Evolutionary conservation across 108 stramenopile species (phyloP).

Genomic region (Cyclotella cryptica): DNA sequence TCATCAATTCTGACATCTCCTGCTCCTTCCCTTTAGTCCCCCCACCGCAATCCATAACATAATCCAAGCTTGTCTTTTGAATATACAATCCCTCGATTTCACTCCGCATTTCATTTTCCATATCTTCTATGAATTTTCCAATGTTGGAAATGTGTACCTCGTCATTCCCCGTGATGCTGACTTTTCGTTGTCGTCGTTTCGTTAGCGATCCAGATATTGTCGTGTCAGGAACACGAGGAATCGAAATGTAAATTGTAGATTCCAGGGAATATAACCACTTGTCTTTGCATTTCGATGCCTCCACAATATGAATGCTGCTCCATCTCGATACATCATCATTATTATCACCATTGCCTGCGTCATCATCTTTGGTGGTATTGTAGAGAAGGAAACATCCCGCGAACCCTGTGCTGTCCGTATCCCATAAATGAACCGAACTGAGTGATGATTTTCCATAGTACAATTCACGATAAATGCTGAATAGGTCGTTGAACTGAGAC

Average conservation of each 20-base stretch:
- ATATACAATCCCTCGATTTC: conserved; percentile 87
- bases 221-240: conserved; percentile 38
- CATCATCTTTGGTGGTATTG: conserved; percentile 35
- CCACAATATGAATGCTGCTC: conserved; percentile 92
- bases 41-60: conserved; percentile 62
- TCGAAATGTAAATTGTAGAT: conserved; percentile 80
- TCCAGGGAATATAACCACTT: conserved; percentile 70
- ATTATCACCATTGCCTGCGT: conserved; percentile 14
- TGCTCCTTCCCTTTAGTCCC: conserved; percentile 26
- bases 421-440: conserved; percentile 89
- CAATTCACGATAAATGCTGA: conserved; percentile 90
- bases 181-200: conserved; percentile 36
- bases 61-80: conserved; percentile 90
- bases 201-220: conserved; percentile 18
- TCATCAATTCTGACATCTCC: conserved; percentile 25
- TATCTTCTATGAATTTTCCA: conserved; percentile 93
- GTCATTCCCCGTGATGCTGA: background rate
- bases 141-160: conserved; percentile 88
- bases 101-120: conserved; percentile 89
- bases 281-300: conserved; percentile 31
- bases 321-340: conserved; percentile 46
- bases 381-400: conserved; percentile 93
- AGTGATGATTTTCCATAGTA: conserved; percentile 88
- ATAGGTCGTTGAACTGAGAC: conserved; percentile 87
- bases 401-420: conserved; percentile 50